Evolutionary conservation across 2,329 filamentous ascomycete genomes (phyloP), one percentile per base, ranked within the genome.

Genomic region (Ophiosphaerella narmari): DNA sequence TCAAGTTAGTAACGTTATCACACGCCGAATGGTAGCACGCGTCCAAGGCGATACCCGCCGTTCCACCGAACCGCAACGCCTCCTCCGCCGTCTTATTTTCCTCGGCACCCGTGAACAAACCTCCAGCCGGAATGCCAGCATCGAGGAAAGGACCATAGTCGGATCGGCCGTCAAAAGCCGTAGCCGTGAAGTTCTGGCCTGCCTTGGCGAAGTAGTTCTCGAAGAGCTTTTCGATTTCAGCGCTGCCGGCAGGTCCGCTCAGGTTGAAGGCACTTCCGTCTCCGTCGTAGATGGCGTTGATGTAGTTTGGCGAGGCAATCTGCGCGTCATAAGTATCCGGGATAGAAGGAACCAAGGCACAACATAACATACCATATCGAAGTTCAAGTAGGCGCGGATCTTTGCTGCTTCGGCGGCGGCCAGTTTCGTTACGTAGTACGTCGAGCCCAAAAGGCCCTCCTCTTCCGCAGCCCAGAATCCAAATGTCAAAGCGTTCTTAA

Each of bases 101-200:
- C 72, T 92, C 89, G 1, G 89, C 89, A 34, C 89, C 89, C 2
- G 89, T 91, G 46, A 88, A 88, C 53, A 92, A 84, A 26, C 89
- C 89, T 21, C 89, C 88, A 1, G 84, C 84, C 0, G 89, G 87
- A 36, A 92, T 90, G 3, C 86, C 86, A 48, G 83, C 80, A 32
- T 83, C 80, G 63, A 91, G 87, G 76, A 93, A 92, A 1, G 84
- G 86, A 43, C 86, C 87, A 62, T 93, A 93, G 72, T 94, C 90
- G 55, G 86, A 90, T 50, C 89, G 85, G 6, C 89, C 89, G 61
- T 91, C 87, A 59, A 94, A 93, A 2, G 84, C 82, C 24, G 89
- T 89, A 50, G 88, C 84, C 0, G 84, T 88, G 67, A 86, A 65
- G 50, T 67, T 66, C 8, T 67, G 55, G 3, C 63, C 60, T 9